Evolutionary conservation across 768 basidiomycete genomes (phyloP).

Genomic region (Calvatia gigantea): DNA sequence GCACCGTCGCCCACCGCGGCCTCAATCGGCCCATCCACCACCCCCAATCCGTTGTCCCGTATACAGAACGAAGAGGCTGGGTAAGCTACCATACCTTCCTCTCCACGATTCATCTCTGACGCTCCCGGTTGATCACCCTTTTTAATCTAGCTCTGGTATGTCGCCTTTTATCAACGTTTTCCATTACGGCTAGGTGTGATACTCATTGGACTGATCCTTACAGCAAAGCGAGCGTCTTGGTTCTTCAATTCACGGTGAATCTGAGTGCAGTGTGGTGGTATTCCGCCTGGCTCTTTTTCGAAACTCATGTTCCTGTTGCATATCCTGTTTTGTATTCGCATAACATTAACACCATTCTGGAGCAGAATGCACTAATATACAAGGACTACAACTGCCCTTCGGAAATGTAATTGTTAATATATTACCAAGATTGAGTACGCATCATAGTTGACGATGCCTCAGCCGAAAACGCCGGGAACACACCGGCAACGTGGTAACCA

Average conservation of each 20-base stretch:
- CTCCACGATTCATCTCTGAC: conserved; percentile 13
- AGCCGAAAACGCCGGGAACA: neutral
- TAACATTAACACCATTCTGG: conserved; percentile 15
- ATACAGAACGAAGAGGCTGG: conserved; percentile 80
- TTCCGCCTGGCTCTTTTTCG: conserved; percentile 11
- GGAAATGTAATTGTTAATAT: neutral
- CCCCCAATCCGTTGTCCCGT: conserved; percentile 63
- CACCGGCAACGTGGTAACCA: conserved; percentile 7
- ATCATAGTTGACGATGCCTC: neutral
- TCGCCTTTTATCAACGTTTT: conserved; percentile 23
- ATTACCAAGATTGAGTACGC: too few relatives aligned
- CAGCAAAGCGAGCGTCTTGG: conserved; percentile 91
- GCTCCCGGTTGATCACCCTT: conserved; percentile 11
- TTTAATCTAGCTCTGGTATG: conserved; percentile 16
- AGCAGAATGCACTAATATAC: conserved; percentile 10
- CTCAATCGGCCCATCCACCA: conserved; percentile 38
- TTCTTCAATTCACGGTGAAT: conserved; percentile 82
- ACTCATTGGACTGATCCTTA: conserved; percentile 18
- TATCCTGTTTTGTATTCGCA: conserved; percentile 24
- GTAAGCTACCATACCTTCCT: conserved; percentile 36
- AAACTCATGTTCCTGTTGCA: conserved; percentile 16
- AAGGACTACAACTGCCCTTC: neutral
- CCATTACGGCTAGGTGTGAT: conserved; percentile 16
- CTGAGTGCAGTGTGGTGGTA: neutral
- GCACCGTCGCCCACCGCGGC: conserved; percentile 33